phyloP scores from a whole-genome alignment of 306 rosid genomes.

The Medicago ruthenica region DNA sequence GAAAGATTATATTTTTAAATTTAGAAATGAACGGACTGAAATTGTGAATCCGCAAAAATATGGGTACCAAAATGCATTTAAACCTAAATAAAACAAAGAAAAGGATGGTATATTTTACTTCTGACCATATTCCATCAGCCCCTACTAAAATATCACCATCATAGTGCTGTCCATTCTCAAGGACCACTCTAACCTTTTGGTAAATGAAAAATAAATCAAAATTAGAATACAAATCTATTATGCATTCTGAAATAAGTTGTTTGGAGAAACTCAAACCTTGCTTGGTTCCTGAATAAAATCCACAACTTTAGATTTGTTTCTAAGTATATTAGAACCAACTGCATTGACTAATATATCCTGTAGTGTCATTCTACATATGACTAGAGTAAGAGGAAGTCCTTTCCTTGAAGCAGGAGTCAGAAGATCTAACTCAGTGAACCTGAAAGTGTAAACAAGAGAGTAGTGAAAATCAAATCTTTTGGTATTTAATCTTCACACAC shows the following conservation, averaged over 20 bases:
- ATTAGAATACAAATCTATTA: background rate
- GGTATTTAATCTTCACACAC: too few relatives aligned
- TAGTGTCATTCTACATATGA: constrained; percentile 55
- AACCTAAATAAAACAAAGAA: background rate
- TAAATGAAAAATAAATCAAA: constrained; percentile 14
- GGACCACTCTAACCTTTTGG: constrained; percentile 48
- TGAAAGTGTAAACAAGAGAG: constrained; percentile 28
- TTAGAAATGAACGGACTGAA: too few relatives aligned
- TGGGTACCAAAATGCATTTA: too few relatives aligned
- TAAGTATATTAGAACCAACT: constrained; percentile 51
- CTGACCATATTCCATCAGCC: constrained; percentile 63
- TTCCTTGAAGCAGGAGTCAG: constrained; percentile 52
- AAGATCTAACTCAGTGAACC: constrained; percentile 53
- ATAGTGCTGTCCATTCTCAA: constrained; percentile 52
- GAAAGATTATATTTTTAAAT: too few relatives aligned
- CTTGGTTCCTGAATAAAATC: constrained; percentile 45
- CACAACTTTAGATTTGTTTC: constrained; percentile 57
- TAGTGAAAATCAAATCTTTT: background rate
- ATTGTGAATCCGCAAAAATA: too few relatives aligned
- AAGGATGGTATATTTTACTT: constrained; percentile 49
- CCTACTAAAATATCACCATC: constrained; percentile 56
- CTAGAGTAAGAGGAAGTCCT: constrained; percentile 50
- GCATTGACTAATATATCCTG: constrained; percentile 57
- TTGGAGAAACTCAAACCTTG: constrained; percentile 39
- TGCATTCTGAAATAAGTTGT: too few relatives aligned